These are phyloP conservation scores for Penicillium arizonense DNA, from an alignment of 495 filamentous ascomycete species.

Conservation along the genomic window DNA sequence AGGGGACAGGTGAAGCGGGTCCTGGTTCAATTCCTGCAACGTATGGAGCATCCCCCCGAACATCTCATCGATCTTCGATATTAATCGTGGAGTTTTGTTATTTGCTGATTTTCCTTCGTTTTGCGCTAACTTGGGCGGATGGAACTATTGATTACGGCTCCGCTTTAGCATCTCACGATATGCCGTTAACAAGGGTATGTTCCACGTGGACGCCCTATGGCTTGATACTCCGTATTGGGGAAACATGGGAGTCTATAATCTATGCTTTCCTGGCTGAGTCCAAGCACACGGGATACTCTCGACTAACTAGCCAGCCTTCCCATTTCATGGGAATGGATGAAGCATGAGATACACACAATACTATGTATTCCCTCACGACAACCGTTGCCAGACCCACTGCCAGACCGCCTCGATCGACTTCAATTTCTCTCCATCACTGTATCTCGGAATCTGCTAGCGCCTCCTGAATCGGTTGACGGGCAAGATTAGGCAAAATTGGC, in stretches of 20 bases:
- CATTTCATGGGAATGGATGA: no score
- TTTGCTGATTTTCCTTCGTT: background rate
- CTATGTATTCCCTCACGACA: background rate
- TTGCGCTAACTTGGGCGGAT: conserved; percentile 6
- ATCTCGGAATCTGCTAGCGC: no score
- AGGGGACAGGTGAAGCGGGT: conserved; percentile 2
- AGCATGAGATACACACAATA: no score
- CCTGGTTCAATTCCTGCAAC: conserved; percentile 10
- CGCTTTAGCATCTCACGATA: conserved; percentile 6
- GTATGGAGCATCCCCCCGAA: conserved; percentile 11
- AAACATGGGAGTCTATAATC: background rate
- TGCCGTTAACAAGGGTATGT: background rate
- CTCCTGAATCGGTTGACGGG: no score
- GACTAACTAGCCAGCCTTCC: background rate
- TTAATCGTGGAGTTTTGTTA: conserved; percentile 3
- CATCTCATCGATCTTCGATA: conserved; percentile 29
- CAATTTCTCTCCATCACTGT: no score
- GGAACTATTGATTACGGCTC: conserved; percentile 18
- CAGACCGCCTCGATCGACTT: conserved; percentile 24
- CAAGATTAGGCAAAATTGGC: background rate
- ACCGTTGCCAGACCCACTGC: conserved; percentile 26
- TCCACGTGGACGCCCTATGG: conserved; percentile 12
- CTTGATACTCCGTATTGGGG: background rate
- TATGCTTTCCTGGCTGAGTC: conserved; percentile 5
- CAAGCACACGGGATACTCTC: conserved; percentile 14